Percentiles rank a stretch among this genome's conserved stretches.
phyloP scores from a whole-genome alignment of 306 rosid genomes.

The Lathyrus aphaca region DNA sequence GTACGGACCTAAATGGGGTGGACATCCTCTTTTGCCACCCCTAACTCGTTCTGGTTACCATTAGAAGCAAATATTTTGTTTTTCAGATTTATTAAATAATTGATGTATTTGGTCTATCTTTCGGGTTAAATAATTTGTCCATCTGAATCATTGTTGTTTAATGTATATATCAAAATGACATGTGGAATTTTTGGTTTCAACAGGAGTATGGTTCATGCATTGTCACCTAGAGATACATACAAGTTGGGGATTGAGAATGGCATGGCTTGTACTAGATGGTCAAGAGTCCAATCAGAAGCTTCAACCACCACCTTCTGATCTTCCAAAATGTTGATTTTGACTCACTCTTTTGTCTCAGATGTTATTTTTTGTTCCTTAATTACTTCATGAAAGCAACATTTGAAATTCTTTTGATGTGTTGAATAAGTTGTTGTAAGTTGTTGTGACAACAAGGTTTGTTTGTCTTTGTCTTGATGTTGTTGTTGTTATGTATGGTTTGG shows the following conservation, averaged over 20 bases:
- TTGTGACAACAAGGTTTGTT: constrained; percentile 15
- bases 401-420: constrained; percentile 39
- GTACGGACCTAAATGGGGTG: too few relatives aligned
- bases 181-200: constrained; percentile 23
- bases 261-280: constrained; percentile 79
- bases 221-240: constrained; percentile 87
- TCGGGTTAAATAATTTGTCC: too few relatives aligned
- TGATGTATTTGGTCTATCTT: too few relatives aligned
- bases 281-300: constrained; percentile 66
- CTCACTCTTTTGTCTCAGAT: background rate
- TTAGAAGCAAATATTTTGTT: too few relatives aligned
- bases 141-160: constrained; percentile 10
- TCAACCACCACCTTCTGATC: constrained; percentile 84
- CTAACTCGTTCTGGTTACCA: too few relatives aligned
- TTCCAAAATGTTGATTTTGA: constrained; percentile 71
- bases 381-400: background rate
- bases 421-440: constrained; percentile 30
- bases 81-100: too few relatives aligned
- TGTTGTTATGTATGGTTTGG: constrained; percentile 47
- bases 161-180: background rate
- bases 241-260: constrained; percentile 92
- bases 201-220: constrained; percentile 95
- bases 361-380: too few relatives aligned
- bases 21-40: too few relatives aligned
- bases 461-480: constrained; percentile 29